Conservation (phyloP, 805 yeast genomes). For the Barnettozyma vustinii region DNA sequence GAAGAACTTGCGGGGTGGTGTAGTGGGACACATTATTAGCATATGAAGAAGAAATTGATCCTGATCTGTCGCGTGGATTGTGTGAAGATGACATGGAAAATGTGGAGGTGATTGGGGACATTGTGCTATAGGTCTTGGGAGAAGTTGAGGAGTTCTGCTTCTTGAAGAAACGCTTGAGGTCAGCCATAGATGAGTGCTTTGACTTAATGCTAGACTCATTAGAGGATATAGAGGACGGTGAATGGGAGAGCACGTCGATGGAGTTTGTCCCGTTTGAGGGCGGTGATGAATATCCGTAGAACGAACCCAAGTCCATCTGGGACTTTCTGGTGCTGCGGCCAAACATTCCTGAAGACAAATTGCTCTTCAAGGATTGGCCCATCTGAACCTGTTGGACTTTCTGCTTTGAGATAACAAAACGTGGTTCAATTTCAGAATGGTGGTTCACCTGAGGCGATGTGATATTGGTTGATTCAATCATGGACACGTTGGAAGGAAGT, state of each 20-base stretch:
- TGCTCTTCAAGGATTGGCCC: slow-evolving; percentile 18
- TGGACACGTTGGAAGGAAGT: slow-evolving; percentile 35
- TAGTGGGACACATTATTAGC: slow-evolving; percentile 32
- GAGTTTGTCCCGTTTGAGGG: slow-evolving; percentile 5
- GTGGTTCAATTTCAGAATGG: slow-evolving; percentile 65
- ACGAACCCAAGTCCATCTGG: slow-evolving; percentile 24
- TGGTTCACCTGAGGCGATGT: slow-evolving; percentile 61
- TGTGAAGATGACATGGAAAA: slow-evolving; percentile 12
- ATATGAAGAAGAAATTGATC: slow-evolving; percentile 28
- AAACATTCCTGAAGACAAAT: slow-evolving; percentile 36
- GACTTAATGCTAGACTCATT: slow-evolving; percentile 30
- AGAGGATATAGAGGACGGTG: slow-evolving; percentile 25
- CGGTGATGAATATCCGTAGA: slow-evolving; percentile 20
- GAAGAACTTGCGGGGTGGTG: slow-evolving; percentile 37
- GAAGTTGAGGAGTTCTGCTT: slow-evolving; percentile 31
- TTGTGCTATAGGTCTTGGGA: slow-evolving; percentile 7
- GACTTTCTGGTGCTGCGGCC: slow-evolving; percentile 37
- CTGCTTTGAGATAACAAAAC: slow-evolving; percentile 80
- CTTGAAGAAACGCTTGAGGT: slow-evolving; percentile 67
- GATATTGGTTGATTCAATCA: slow-evolving; percentile 53
- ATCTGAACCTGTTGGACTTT: slow-evolving; percentile 39
- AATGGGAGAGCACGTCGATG: slow-evolving; percentile 16
- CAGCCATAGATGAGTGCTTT: slow-evolving; percentile 76
- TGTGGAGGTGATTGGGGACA: slow-evolving; percentile 15
- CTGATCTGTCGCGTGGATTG: slow-evolving; percentile 21